phyloP scores from a whole-genome alignment of 1,139 yeast genomes.

The Yamadazyma diospyri region DNA sequence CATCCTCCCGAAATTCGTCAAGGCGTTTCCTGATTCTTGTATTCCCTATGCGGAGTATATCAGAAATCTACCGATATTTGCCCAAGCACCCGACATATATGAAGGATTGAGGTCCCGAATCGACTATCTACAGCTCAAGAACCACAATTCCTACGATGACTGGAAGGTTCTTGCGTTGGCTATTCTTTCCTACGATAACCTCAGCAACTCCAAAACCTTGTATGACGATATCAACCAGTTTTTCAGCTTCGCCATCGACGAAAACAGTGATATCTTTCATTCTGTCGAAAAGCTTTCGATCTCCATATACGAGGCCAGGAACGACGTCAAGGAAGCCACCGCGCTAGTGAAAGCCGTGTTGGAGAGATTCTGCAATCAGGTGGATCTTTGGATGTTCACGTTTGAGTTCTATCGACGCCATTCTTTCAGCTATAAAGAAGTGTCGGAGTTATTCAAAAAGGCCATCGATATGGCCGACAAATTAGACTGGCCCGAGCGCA shows the following conservation, averaged over 20 bases:
- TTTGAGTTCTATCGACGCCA: conserved; percentile 35
- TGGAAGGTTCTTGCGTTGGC: conserved; percentile 37
- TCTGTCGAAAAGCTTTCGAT: conserved; percentile 40
- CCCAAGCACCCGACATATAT: conserved; percentile 10
- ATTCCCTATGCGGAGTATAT: conserved; percentile 29
- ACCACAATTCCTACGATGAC: conserved; percentile 23
- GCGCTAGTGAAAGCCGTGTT: conserved; percentile 25
- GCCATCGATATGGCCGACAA: conserved; percentile 26
- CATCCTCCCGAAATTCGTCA: conserved; percentile 12
- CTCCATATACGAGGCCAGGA: conserved; percentile 24
- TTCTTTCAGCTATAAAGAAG: conserved; percentile 16
- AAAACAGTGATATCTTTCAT: conserved; percentile 34
- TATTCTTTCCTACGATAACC: conserved; percentile 18
- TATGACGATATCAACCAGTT: conserved; percentile 13
- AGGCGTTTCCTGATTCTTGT: conserved; percentile 17
- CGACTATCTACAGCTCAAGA: conserved; percentile 17
- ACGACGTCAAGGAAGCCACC: conserved; percentile 25
- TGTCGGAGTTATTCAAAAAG: conserved; percentile 24
- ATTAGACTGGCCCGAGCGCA: conserved; percentile 51
- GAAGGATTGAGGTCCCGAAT: conserved; percentile 11
- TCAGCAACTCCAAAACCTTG: conserved; percentile 9
- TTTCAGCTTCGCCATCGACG: conserved; percentile 21
- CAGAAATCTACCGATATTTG: conserved; percentile 17
- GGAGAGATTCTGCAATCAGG: conserved; percentile 25
- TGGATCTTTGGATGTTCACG: conserved; percentile 50